Conservation (phyloP, 2,329 filamentous ascomycete species). For the Alternaria angustiovoidea region DNA sequence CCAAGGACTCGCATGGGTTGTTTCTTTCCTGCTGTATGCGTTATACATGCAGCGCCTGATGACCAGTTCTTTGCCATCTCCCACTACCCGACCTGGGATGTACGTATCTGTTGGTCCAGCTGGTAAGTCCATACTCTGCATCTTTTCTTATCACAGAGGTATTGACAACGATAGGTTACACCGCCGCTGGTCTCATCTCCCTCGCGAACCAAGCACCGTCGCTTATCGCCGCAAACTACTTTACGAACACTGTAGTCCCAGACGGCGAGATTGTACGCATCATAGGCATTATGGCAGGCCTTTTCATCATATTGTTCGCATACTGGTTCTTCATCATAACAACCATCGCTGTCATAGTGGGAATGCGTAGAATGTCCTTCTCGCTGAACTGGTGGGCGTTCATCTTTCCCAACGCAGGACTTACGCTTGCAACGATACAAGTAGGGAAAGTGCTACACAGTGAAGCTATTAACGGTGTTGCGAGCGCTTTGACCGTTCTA, state of each 20-base stretch:
- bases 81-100: constrained; percentile 57
- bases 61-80: constrained; percentile 62
- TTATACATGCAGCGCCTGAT: constrained; percentile 76
- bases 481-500: constrained; percentile 64
- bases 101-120: constrained; percentile 60
- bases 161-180: constrained; percentile 60
- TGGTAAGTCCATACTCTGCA: constrained; percentile 57
- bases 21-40: constrained; percentile 73
- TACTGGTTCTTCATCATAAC: constrained; percentile 62
- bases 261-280: constrained; percentile 52
- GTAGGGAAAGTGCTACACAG: constrained; percentile 64
- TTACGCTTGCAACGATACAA: constrained; percentile 67
- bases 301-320: constrained; percentile 59
- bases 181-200: constrained; percentile 53
- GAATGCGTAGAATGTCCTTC: constrained; percentile 51
- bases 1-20: constrained; percentile 72
- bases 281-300: constrained; percentile 54
- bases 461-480: constrained; percentile 61
- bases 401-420: constrained; percentile 71
- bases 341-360: constrained; percentile 49
- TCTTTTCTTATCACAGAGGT: constrained; percentile 61
- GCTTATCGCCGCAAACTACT: constrained; percentile 46
- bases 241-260: constrained; percentile 38
- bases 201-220: constrained; percentile 53
- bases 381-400: constrained; percentile 63